Percentiles rank a stretch among this genome's conserved stretches.
These are phyloP conservation scores for Ceratobasidium sp. DNA, from an alignment of 1,284 basidiomycete genomes.

Conservation along the genomic window DNA sequence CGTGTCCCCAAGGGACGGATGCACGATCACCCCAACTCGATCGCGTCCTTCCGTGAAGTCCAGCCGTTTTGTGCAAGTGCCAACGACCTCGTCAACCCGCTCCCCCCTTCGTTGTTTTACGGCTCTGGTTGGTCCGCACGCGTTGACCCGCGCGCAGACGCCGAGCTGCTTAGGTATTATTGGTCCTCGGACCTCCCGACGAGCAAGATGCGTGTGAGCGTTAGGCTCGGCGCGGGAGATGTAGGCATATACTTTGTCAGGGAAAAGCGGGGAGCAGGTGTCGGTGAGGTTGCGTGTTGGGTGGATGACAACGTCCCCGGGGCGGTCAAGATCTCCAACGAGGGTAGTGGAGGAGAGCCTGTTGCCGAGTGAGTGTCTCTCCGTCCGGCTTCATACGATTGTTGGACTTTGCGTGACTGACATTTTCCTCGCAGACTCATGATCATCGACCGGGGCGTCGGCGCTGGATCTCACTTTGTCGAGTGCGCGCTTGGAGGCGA, in stretches of 20 bases:
- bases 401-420: conserved; percentile 28
- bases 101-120: conserved; percentile 88
- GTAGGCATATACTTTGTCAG: conserved; percentile 80
- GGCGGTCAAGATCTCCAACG: conserved; percentile 71
- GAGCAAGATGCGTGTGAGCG: conserved; percentile 78
- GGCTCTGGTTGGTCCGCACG: conserved; percentile 87
- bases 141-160: conserved; percentile 61
- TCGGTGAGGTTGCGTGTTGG: conserved; percentile 80
- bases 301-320: conserved; percentile 81
- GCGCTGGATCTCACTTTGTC: conserved; percentile 83
- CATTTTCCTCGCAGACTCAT: conserved; percentile 63
- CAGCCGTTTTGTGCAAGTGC: conserved; percentile 90
- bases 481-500: conserved; percentile 85
- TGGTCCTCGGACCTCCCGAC: conserved; percentile 86
- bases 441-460: conserved; percentile 82
- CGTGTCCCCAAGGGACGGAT: conserved; percentile 53
- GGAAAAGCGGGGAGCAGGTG: conserved; percentile 62
- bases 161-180: conserved; percentile 75
- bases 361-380: conserved; percentile 63
- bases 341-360: conserved; percentile 62
- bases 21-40: conserved; percentile 75
- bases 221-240: conserved; percentile 79
- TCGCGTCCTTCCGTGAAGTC: conserved; percentile 86
- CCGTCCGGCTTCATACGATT: conserved; percentile 32
- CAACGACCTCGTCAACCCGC: conserved; percentile 93